Evolutionary conservation across 2,329 filamentous ascomycete species (phyloP).

Genomic region (Arthrobotrys sphaeroides): DNA sequence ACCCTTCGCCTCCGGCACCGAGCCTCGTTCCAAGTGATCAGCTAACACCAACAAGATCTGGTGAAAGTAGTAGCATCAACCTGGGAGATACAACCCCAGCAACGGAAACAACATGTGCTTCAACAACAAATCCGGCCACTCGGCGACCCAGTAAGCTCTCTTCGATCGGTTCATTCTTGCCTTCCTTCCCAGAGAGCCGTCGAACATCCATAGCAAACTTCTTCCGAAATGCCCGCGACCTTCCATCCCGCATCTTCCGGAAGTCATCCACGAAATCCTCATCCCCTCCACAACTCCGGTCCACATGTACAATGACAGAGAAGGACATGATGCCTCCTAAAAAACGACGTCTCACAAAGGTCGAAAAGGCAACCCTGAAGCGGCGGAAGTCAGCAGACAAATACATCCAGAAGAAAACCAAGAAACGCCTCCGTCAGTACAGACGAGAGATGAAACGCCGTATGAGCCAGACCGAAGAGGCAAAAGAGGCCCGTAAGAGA

Average conservation of each 20-base stretch:
- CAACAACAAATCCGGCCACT: background rate
- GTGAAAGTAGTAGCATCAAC: background rate
- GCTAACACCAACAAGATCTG: conserved; percentile 13
- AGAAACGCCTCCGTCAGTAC: conserved; percentile 19
- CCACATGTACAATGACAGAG: conserved; percentile 10
- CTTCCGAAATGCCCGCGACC: conserved; percentile 7
- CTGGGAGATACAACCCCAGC: background rate
- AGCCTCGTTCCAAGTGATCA: conserved; percentile 24
- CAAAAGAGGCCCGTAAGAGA: conserved; percentile 13
- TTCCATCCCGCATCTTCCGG: conserved; percentile 23
- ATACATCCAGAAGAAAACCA: conserved; percentile 30
- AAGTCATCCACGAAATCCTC: background rate
- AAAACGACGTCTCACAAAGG: background rate
- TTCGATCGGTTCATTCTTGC: conserved; percentile 3
- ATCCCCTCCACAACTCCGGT: background rate
- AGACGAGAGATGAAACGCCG: conserved; percentile 31
- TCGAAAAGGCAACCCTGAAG: conserved; percentile 5
- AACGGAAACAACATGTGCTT: background rate
- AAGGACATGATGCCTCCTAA: conserved; percentile 15
- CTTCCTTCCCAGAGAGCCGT: background rate
- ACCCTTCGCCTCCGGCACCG: conserved; percentile 22
- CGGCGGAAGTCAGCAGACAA: conserved; percentile 28
- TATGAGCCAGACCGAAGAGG: conserved; percentile 8
- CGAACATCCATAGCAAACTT: conserved; percentile 2
- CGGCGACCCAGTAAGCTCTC: background rate